Percentiles rank a stretch among this genome's conserved stretches.
Evolutionary conservation across 1,284 basidiomycete genomes (phyloP).

Genomic region (Ceratobasidium sp.): DNA sequence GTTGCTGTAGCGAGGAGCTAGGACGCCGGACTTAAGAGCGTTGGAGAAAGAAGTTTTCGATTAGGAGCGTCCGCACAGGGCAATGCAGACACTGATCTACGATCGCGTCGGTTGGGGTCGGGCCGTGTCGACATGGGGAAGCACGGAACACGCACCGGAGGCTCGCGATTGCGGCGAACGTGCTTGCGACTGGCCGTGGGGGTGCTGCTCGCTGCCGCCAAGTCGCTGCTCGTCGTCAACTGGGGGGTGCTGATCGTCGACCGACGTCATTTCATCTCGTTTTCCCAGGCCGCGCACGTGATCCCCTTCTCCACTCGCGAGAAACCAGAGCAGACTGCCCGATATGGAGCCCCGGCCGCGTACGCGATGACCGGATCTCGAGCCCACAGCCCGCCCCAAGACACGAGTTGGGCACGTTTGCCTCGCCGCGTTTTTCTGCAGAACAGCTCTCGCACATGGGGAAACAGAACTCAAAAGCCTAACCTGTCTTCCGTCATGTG

Average conservation of each 20-base stretch:
- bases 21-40: conserved; percentile 18
- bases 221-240: conserved; percentile 3
- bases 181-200: not conserved
- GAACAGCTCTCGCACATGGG: conserved; percentile 14
- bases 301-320: not conserved
- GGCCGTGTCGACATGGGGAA: conserved; percentile 17
- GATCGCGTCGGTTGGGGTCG: conserved; percentile 40
- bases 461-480: conserved; percentile 23
- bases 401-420: conserved; percentile 40
- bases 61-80: conserved; percentile 28
- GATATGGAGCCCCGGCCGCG: conserved; percentile 23
- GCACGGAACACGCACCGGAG: conserved; percentile 34
- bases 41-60: conserved; percentile 31
- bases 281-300: conserved; percentile 25
- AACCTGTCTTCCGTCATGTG: conserved; percentile 21
- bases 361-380: conserved; percentile 10
- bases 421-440: conserved; percentile 19
- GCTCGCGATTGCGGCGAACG: not conserved
- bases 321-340: conserved; percentile 13
- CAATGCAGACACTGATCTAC: conserved; percentile 33
- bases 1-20: conserved; percentile 17
- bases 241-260: not conserved
- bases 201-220: conserved; percentile 3
- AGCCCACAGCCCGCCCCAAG: conserved; percentile 38
- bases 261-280: conserved; percentile 34